Base-by-base conservation (phyloP, 257 asterid species). In the Solanum appendiculatum region DNA sequence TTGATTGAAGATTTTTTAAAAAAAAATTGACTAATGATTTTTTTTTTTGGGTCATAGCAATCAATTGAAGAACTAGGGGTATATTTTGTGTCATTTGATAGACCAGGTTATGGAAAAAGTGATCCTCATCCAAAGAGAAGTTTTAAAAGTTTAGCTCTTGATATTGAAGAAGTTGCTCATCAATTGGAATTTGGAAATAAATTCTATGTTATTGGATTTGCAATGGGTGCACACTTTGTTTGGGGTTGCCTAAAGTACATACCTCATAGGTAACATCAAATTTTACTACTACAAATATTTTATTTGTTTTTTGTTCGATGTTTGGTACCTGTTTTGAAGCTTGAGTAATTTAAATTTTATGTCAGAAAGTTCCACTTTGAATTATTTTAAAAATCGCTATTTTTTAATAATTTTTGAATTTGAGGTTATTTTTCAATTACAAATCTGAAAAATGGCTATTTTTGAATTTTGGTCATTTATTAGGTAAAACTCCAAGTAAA, bases 191-290 rank as follows among this genome's bases (percentile, higher is more conserved):
- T 93, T 29, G 96, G 96, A 63, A 85, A 86, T 20, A 92, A 89
- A 87, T 93, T 92, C 84, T 89, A 91, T 85, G 70, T 93, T 12
- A 77, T 90, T 23, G 95, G 95, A 44, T 86, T 6, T 85, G 92
- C 94, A 11, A 92, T 93, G 93, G 94, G 95, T 40, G 95, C 92
- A 39, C 92, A 90, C 82, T 77, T 64, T 2, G 93, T 92, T 21
- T 93, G 94, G 95, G 95, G 95, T 37, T 93, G 95, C 89, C 93
- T 91, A 39, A 91, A 91, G 88, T 90, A 91, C 89, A 93, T 93
- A 37, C 90, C 94, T 66, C 90, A 90, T 80, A 88, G 94, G 95
- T 93, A 86, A 81, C 9, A 78, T 10, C 85, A 46, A 29, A 1
- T 44, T 80, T 44, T 27, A 80, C 36, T 25, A 25, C 20, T 78